phyloP scores from a whole-genome alignment of 208 protist species.

The Trypanosoma platydactyli region DNA sequence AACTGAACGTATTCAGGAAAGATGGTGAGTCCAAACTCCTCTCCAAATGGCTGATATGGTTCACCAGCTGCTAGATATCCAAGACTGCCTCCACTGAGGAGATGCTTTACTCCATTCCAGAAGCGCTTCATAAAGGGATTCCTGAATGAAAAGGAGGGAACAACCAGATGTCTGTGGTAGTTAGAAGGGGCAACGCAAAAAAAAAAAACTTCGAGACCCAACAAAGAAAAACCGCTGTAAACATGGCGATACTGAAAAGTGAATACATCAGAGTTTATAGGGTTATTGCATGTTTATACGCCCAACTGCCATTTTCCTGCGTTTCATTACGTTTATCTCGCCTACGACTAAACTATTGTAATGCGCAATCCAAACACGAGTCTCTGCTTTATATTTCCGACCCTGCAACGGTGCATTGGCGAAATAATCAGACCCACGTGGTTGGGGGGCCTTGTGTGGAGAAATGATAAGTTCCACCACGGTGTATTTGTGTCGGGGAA shows the following conservation, averaged over 20 bases:
- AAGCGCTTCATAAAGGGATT: slow-evolving; percentile 44
- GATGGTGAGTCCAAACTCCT: slow-evolving; percentile 84
- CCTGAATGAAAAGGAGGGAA: too few relatives aligned
- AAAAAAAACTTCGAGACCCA: slow-evolving; percentile 4
- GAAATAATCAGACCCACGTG: slow-evolving; percentile 7
- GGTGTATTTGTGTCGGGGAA: slow-evolving; percentile 70
- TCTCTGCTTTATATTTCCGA: neutral
- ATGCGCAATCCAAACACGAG: neutral
- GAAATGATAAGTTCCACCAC: slow-evolving; percentile 70
- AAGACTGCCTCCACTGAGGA: slow-evolving; percentile 68
- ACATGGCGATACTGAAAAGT: too few relatives aligned
- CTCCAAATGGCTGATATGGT: slow-evolving; percentile 82
- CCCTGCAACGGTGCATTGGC: neutral
- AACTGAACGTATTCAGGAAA: slow-evolving; percentile 81
- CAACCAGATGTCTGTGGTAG: too few relatives aligned
- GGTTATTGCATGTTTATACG: slow-evolving; percentile 4
- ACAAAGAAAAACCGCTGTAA: neutral
- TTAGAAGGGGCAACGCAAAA: too few relatives aligned
- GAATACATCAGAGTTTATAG: too few relatives aligned
- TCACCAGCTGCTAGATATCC: slow-evolving; percentile 71
- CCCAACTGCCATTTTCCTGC: slow-evolving; percentile 1
- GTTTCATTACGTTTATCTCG: slow-evolving; percentile 19
- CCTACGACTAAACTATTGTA: slow-evolving; percentile 17
- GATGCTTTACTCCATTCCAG: slow-evolving; percentile 42
- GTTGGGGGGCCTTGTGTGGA: slow-evolving; percentile 7